Evolutionary conservation across 805 yeast genomes (phyloP).

Genomic region (Saccharomycopsis babjevae): DNA sequence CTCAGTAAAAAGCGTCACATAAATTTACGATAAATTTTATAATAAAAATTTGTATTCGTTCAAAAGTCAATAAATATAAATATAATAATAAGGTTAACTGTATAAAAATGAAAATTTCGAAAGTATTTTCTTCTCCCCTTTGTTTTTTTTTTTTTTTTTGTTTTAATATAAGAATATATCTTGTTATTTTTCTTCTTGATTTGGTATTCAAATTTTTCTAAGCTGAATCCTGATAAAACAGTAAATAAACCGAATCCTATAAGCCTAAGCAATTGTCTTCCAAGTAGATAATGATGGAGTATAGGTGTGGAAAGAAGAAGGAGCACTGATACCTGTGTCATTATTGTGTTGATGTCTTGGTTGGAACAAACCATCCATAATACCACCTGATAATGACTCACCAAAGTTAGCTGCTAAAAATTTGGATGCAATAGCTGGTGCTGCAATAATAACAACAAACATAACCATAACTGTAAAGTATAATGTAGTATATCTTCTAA

Average conservation of each 20-base stretch:
- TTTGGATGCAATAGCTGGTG: slow-evolving; percentile 36
- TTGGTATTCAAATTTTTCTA: background rate
- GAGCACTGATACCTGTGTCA: slow-evolving; percentile 42
- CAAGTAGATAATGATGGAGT: slow-evolving; percentile 46
- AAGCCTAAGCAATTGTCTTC: slow-evolving; percentile 39
- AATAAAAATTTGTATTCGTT: background rate
- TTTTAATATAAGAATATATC: background rate
- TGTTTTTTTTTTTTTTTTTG: background rate
- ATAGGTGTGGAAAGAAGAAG: slow-evolving; percentile 28
- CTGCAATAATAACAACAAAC: slow-evolving; percentile 33
- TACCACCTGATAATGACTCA: slow-evolving; percentile 20
- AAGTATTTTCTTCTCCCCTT: background rate
- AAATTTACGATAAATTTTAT: background rate
- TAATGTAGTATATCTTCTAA: slow-evolving; percentile 36
- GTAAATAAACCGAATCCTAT: background rate
- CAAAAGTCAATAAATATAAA: background rate
- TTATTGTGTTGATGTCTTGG: slow-evolving; percentile 52
- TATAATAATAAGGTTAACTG: background rate
- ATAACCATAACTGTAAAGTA: slow-evolving; percentile 33
- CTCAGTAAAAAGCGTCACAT: background rate
- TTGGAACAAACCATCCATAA: slow-evolving; percentile 39
- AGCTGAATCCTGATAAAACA: background rate
- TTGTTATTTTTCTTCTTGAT: background rate
- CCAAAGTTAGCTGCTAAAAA: slow-evolving; percentile 21
- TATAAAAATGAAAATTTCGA: background rate